Conservation (phyloP, 2,329 filamentous ascomycete species). For the Fusarium albidum region DNA sequence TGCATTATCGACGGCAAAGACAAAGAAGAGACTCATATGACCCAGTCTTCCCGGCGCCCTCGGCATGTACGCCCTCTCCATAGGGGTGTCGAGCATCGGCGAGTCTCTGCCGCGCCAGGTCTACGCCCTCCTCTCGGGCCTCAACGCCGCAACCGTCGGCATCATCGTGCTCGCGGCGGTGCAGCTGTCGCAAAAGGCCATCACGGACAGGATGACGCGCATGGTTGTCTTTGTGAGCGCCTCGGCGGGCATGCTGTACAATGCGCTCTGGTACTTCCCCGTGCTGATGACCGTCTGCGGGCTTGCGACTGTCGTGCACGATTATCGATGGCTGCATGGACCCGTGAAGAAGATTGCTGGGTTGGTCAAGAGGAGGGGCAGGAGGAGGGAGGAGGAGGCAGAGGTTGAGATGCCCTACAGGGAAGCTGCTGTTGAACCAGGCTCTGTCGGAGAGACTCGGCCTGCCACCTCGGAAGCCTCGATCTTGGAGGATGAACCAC, state of each 20-base stretch:
- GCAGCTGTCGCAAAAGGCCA: conserved; percentile 71
- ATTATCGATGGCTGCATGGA: conserved; percentile 60
- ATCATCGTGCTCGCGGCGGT: conserved; percentile 76
- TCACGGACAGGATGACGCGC: conserved; percentile 70
- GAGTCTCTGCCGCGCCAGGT: conserved; percentile 66
- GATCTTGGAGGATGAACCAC: conserved; percentile 22
- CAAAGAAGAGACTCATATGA: conserved; percentile 37
- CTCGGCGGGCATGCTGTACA: conserved; percentile 73
- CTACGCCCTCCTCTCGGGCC: conserved; percentile 74
- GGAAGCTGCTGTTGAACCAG: neutral
- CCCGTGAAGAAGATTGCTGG: conserved; percentile 9
- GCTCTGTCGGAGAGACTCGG: neutral
- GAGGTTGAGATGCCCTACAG: conserved; percentile 11
- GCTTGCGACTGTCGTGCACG: conserved; percentile 60
- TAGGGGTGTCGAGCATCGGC: conserved; percentile 69
- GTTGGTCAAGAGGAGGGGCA: conserved; percentile 5
- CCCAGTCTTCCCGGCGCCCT: conserved; percentile 70
- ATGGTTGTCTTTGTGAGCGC: conserved; percentile 70
- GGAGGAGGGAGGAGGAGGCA: conserved; percentile 6
- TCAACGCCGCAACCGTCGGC: conserved; percentile 77
- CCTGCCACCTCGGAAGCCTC: neutral
- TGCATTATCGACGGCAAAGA: conserved; percentile 14
- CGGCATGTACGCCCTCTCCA: conserved; percentile 72
- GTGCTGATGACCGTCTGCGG: conserved; percentile 67
- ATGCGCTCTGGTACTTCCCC: conserved; percentile 79